These are phyloP conservation scores for Acaromyces ingoldii DNA, from an alignment of 1,284 basidiomycete species.

Conservation along the genomic window DNA sequence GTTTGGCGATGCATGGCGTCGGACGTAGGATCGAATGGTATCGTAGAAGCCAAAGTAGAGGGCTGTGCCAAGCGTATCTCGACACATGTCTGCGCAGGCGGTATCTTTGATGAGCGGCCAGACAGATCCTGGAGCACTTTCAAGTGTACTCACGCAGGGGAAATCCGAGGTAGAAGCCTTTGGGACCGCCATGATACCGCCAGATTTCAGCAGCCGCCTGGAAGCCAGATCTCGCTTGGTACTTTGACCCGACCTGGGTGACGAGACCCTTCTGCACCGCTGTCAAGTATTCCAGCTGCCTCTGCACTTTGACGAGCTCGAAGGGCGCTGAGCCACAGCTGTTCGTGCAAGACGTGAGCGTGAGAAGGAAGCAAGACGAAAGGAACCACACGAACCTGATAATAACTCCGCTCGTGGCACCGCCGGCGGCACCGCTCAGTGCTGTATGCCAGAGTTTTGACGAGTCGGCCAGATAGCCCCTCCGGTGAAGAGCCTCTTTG, in stretches of 20 bases:
- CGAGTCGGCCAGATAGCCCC: constrained; percentile 13
- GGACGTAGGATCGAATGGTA: constrained; percentile 33
- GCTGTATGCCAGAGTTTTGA: constrained; percentile 23
- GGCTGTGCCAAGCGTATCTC: constrained; percentile 14
- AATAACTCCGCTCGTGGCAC: constrained; percentile 73
- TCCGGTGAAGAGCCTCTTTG: constrained; percentile 67
- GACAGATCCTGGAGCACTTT: background rate
- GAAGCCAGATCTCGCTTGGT: constrained; percentile 38
- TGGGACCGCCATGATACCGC: constrained; percentile 39
- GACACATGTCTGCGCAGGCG: background rate
- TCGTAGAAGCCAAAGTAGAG: constrained; percentile 51
- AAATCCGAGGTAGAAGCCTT: constrained; percentile 49
- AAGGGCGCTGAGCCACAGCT: constrained; percentile 60
- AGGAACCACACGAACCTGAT: constrained; percentile 70
- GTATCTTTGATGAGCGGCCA: too few species aligned
- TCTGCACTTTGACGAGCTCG: constrained; percentile 82
- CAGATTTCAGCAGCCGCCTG: constrained; percentile 44
- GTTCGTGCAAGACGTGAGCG: constrained; percentile 8
- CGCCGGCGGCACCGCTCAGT: constrained; percentile 55
- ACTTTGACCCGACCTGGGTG: constrained; percentile 10
- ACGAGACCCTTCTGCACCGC: constrained; percentile 68
- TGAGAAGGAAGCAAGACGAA: constrained; percentile 54
- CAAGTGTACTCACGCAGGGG: constrained; percentile 20
- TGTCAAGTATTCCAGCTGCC: constrained; percentile 87
- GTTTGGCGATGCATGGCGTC: constrained; percentile 22